Evolutionary conservation across 768 basidiomycete species (phyloP).

Genomic region (Imleria badia): DNA sequence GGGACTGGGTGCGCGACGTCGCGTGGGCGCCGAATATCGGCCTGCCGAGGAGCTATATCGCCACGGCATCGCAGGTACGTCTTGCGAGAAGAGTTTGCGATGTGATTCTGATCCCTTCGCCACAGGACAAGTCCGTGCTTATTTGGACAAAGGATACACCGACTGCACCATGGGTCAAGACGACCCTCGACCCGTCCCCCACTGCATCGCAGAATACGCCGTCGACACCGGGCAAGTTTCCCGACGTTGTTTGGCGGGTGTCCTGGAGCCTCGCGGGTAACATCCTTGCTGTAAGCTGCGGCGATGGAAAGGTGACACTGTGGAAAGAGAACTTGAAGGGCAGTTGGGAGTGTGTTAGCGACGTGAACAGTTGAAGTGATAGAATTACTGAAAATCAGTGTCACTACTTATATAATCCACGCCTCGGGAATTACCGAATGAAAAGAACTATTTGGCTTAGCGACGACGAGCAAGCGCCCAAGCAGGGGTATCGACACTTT

Average conservation of each 20-base stretch:
- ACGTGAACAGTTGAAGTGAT: slow-evolving; percentile 72
- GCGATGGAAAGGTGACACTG: slow-evolving; percentile 95
- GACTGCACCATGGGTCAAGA: slow-evolving; percentile 75
- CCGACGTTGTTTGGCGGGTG: slow-evolving; percentile 98
- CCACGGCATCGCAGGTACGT: slow-evolving; percentile 85
- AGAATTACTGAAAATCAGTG: no score
- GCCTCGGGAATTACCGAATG: slow-evolving; percentile 9
- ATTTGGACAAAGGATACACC: slow-evolving; percentile 90
- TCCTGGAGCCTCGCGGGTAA: slow-evolving; percentile 98
- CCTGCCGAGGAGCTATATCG: slow-evolving; percentile 90
- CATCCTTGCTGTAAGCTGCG: slow-evolving; percentile 93
- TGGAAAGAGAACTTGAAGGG: slow-evolving; percentile 98
- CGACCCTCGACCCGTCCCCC: slow-evolving; percentile 70
- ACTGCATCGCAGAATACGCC: slow-evolving; percentile 44
- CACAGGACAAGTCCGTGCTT: slow-evolving; percentile 77
- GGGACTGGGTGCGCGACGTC: slow-evolving; percentile 99
- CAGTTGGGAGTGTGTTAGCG: slow-evolving; percentile 96
- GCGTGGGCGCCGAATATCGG: slow-evolving; percentile 99
- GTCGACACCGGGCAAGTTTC: slow-evolving; percentile 73
- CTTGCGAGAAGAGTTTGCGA: neutral
- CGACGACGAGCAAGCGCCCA: slow-evolving; percentile 12
- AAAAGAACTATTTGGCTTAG: neutral
- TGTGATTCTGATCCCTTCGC: neutral
- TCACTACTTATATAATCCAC: slow-evolving; percentile 5
- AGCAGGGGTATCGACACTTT: slow-evolving; percentile 1